Conservation (phyloP, 2,329 filamentous ascomycete genomes). For the Ophiosphaerella herpotricha region DNA sequence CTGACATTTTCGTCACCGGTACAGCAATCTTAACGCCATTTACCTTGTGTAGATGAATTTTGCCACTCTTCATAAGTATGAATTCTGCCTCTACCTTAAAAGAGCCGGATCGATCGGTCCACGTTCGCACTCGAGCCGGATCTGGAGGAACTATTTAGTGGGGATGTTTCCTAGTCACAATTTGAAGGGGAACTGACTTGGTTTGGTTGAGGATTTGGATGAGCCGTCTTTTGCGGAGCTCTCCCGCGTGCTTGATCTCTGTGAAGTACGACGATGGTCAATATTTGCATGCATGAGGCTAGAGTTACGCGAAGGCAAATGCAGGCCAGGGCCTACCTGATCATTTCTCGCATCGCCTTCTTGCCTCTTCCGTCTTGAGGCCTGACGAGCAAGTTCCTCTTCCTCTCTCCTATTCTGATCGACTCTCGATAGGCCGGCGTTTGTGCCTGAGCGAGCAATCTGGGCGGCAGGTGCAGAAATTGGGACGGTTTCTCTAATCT, state of each 20-base stretch:
- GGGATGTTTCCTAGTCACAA: background rate
- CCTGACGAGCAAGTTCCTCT: slow-evolving; percentile 79
- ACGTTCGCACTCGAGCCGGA: slow-evolving; percentile 78
- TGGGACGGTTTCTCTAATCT: slow-evolving; percentile 73
- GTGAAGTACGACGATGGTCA: slow-evolving; percentile 70
- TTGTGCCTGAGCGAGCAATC: slow-evolving; percentile 58
- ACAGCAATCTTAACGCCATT: slow-evolving; percentile 99
- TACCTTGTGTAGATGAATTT: slow-evolving; percentile 96
- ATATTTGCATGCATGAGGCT: slow-evolving; percentile 71
- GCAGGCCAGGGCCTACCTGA: slow-evolving; percentile 78
- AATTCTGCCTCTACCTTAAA: slow-evolving; percentile 99
- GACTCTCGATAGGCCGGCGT: slow-evolving; percentile 68
- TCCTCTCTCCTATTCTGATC: slow-evolving; percentile 82
- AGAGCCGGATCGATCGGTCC: slow-evolving; percentile 93
- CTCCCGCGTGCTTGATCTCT: slow-evolving; percentile 73
- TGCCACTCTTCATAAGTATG: slow-evolving; percentile 89
- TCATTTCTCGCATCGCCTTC: slow-evolving; percentile 58
- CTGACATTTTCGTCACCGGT: slow-evolving; percentile 91
- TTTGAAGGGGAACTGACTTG: slow-evolving; percentile 64
- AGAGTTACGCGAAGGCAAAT: slow-evolving; percentile 77
- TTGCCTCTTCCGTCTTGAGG: slow-evolving; percentile 66
- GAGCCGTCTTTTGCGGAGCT: slow-evolving; percentile 59
- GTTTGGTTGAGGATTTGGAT: slow-evolving; percentile 63
- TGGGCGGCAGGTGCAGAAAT: slow-evolving; percentile 55
- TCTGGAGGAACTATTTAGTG: slow-evolving; percentile 54